Base-by-base conservation (phyloP, 495 filamentous ascomycete genomes). In the Daldinia caldariorum region DNA sequence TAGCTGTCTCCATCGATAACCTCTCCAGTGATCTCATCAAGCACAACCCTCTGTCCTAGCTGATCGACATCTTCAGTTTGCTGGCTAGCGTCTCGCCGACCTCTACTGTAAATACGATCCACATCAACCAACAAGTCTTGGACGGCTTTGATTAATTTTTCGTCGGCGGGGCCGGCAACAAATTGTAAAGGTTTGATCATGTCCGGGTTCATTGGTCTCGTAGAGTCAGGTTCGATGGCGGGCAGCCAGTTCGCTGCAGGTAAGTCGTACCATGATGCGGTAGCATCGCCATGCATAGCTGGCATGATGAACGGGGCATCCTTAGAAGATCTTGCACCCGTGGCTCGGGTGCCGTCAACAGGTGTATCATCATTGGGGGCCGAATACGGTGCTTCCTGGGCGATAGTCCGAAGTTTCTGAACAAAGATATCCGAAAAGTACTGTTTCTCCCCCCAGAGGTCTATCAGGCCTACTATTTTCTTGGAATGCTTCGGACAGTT, bases 241-340 rank as follows among this genome's bases (percentile, higher is more conserved):
- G 90, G 91, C 39, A 95, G 83, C 76, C 93, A 85, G 71, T 94
- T 95, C 4, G 88, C 93, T 16, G 92, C 93, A 0, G 93, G 94
- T 1, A 97, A 83, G 63, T 97, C 93, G 78, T 94, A 94, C 82
- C 88, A 97, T 0, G 91, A 90, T 1, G 85, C 88, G 0, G 88
- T 85, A 2, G 83, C 78, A 75, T 97, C 94, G 13, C 94, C 94
- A 76, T 97, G 94, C 49, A 83, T 87, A 1, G 88, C 78, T 53
- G 92, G 92, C 86, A 95, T 87, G 18, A 90, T 77, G 71, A 85
- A 94, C 0, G 92, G 90, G 3, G 79, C 81, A 61, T 86, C 83
- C 69, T 82, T 89, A 50, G 74, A 76, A 51, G 78, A 83, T 58
- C 77, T 76, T 2, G 70, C 34, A 16, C 6, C 55, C 9, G 67